These are phyloP conservation scores for Tuber brumale DNA, from an alignment of 495 filamentous ascomycete species.

Conservation along the genomic window DNA sequence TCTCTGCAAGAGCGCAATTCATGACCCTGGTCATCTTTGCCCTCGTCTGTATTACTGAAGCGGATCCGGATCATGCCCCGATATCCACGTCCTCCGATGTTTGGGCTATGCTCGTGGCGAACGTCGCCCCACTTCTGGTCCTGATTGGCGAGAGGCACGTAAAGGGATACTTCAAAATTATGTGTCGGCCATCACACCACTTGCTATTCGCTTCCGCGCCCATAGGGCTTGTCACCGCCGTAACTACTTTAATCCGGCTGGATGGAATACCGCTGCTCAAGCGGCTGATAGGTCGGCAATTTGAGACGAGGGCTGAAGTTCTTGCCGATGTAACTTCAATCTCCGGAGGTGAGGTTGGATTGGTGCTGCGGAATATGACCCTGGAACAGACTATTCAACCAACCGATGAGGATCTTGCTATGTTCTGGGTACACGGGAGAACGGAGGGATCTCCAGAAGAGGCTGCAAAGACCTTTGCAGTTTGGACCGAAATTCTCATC, in stretches of 20 bases:
- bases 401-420: neutral
- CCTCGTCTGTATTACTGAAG: neutral
- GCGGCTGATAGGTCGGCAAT: constrained; percentile 10
- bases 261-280: neutral
- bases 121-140: constrained; percentile 10
- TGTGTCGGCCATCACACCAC: constrained; percentile 4
- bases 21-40: neutral
- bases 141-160: constrained; percentile 16
- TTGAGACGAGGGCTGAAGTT: constrained; percentile 9
- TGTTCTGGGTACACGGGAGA: neutral
- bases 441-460: neutral
- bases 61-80: no score
- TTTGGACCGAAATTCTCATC: neutral
- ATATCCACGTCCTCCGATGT: constrained; percentile 7
- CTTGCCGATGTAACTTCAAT: constrained; percentile 8
- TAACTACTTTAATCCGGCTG: constrained; percentile 8
- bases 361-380: constrained; percentile 1
- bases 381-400: constrained; percentile 15
- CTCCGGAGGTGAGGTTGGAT: constrained; percentile 3
- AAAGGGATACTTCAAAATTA: constrained; percentile 16
- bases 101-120: constrained; percentile 13
- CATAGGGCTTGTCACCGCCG: constrained; percentile 13
- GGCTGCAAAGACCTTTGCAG: no score
- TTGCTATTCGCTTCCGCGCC: constrained; percentile 8
- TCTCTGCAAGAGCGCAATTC: neutral